Conservation (phyloP, 768 basidiomycete genomes). For the Coprinopsis sp. region DNA sequence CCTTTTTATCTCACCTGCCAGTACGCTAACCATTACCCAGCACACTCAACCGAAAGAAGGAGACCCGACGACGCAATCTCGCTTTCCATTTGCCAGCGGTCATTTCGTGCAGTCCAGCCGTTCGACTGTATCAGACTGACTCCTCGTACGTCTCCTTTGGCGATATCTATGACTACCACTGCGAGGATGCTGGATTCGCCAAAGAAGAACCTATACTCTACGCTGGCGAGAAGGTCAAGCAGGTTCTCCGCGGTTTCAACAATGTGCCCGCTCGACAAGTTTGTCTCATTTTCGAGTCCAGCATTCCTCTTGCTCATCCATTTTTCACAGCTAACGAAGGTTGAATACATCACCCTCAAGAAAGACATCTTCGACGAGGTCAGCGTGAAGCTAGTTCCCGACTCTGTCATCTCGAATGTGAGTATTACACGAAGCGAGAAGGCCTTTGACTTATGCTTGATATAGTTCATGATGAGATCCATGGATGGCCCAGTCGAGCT, state of each 20-base stretch:
- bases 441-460: slow-evolving; percentile 1
- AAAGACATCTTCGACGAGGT: slow-evolving; percentile 90
- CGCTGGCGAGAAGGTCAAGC: slow-evolving; percentile 79
- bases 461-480: slow-evolving; percentile 84
- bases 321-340: slow-evolving; percentile 46
- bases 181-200: slow-evolving; percentile 65
- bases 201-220: slow-evolving; percentile 87
- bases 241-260: slow-evolving; percentile 58
- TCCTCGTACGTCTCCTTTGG: slow-evolving; percentile 86
- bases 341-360: slow-evolving; percentile 65
- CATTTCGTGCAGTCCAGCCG: slow-evolving; percentile 74
- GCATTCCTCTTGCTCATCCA: slow-evolving; percentile 3
- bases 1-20: not conserved
- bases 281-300: slow-evolving; percentile 1
- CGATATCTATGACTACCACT: slow-evolving; percentile 92
- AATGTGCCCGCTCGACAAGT: slow-evolving; percentile 45
- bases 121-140: slow-evolving; percentile 88
- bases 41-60: slow-evolving; percentile 81
- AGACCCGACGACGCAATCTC: slow-evolving; percentile 87
- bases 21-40: slow-evolving; percentile 34
- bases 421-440: slow-evolving; percentile 19
- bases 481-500: slow-evolving; percentile 82
- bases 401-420: slow-evolving; percentile 81
- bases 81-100: slow-evolving; percentile 88
- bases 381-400: slow-evolving; percentile 80